Base-by-base conservation (phyloP, 495 filamentous ascomycete genomes). In the Pseudomonodictys pantanalensis region DNA sequence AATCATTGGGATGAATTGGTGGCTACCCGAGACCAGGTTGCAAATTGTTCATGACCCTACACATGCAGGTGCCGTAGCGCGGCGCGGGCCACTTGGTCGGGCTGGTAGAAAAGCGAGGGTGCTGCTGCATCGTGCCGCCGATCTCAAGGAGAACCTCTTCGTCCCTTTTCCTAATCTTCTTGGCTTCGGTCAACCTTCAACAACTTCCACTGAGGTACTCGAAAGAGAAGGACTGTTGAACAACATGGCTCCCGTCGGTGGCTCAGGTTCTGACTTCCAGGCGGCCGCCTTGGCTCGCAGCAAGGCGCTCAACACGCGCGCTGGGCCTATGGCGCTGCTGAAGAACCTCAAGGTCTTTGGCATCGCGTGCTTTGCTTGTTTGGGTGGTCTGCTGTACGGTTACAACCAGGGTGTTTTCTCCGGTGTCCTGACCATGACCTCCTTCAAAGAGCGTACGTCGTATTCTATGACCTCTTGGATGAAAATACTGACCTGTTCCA, bases 361-460 rank as follows among this genome's bases (percentile, higher is more conserved):
- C 44, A 83, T 90, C 59, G 86, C 86, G 4, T 76, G 82, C 68
- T 91, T 92, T 70, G 89, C 89, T 24, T 90, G 86, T 47, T 80
- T 92, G 20, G 89, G 90, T 58, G 88, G 90, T 63, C 66, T 75
- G 20, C 47, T 69, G 33, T 71, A 75, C 55, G 72, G 72, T 50
- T 75, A 68, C 58, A 65, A 69, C 25, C 88, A 91, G 71, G 89
- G 89, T 67, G 88, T 93, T 68, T 90, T 92, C 76, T 82, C 81
- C 30, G 85, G 86, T 55, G 79, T 87, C 11, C 70, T 87, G n/a
- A 78, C 81, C 47, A 87, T 87, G 83, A 75, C 75, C 8, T 60
- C 78, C 10, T 83, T 87, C 69, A 63, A 72, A 33, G 29, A 57
- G 11, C 54, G 66, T 71, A 65, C 47, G 57, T 69, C 22, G 26